phyloP scores from a whole-genome alignment of 306 rosid genomes.

The Glycine soja region DNA sequence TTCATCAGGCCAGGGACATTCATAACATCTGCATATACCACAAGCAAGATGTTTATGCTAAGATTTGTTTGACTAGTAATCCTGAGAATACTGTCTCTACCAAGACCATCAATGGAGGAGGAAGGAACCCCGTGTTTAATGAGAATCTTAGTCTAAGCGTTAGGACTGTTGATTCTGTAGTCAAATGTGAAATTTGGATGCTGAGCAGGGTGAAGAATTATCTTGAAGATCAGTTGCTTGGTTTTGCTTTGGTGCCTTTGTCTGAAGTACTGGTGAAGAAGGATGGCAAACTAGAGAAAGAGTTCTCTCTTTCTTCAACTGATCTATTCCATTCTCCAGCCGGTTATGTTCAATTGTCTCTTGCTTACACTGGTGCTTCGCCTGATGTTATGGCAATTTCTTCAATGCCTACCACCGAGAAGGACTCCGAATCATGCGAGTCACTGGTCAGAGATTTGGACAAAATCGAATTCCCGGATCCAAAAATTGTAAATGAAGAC shows the following conservation, averaged over 20 bases:
- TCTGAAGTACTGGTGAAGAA: slow-evolving; percentile 66
- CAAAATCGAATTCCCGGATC: slow-evolving; percentile 89
- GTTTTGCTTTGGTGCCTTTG: slow-evolving; percentile 88
- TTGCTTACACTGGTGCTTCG: slow-evolving; percentile 67
- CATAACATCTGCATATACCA: slow-evolving; percentile 97
- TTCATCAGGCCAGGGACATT: slow-evolving; percentile 89
- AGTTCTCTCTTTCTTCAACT: slow-evolving; percentile 89
- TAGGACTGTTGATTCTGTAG: slow-evolving; percentile 60
- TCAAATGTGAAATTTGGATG: slow-evolving; percentile 98
- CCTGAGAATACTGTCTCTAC: slow-evolving; percentile 73
- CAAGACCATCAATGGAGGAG: slow-evolving; percentile 94
- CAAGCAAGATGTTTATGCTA: slow-evolving; percentile 98
- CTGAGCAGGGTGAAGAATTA: slow-evolving; percentile 92
- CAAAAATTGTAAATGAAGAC: slow-evolving; percentile 80
- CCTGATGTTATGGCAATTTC: slow-evolving; percentile 75
- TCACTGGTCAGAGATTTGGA: slow-evolving; percentile 67
- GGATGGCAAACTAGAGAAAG: slow-evolving; percentile 79
- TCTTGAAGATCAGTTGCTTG: slow-evolving; percentile 95
- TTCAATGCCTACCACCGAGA: slow-evolving; percentile 45
- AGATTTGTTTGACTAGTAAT: slow-evolving; percentile 70
- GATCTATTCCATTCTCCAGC: slow-evolving; percentile 94
- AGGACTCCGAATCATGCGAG: slow-evolving; percentile 59
- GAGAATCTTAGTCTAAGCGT: slow-evolving; percentile 75
- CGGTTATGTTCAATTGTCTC: slow-evolving; percentile 80
- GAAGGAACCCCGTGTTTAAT: slow-evolving; percentile 87